Base-by-base conservation (phyloP, 352 stramenopile genomes). In the Globisporangium spinosum region DNA sequence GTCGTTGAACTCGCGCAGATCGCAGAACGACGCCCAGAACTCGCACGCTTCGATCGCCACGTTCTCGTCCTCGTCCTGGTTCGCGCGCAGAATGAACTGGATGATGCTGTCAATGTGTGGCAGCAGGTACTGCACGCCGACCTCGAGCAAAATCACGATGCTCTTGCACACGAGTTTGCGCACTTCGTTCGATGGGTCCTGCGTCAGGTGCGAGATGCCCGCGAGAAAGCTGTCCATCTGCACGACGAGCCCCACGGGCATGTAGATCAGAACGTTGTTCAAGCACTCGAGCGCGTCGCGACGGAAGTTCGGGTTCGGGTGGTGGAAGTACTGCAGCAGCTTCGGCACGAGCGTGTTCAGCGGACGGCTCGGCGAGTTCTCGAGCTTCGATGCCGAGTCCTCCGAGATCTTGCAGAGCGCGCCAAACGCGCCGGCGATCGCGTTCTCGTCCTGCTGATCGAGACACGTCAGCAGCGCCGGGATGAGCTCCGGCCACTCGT, bases 21-120 rank as follows among this genome's bases (percentile, higher is more conserved):
- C 89, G 64, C 89, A 96, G 68, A 96, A 97, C 27, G 87, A 91
- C 29, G 89, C 90, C 89, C 89, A 97, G 71, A 97, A 97, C 68
- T 97, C 90, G 65, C 89, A 95, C 20, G 90, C 90, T 72, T 97
- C 90, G 59, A 94, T 87, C 15, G 89, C 88, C 20, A 97, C 89
- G 62, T 84, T 85, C 69, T 96, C 87, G 65, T 97, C 88, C 20
- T 77, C 70, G 74, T 97, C 90, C 74, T 96, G 85, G 67, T 88
- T 95, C 49, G 87, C 85, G 51, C 87, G 85, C 53, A 97, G 74
- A 70, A 97, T 97, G 69, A 97, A 97, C 78, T 96, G 85, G 75
- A 96, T 95, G 72, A 97, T 97, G 62, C 85, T 91, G 64, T 95
- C 81, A 59, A 97, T 80, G 64, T 96, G 83, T 34, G 89, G 89